Evolutionary conservation across 306 rosid species (phyloP), one percentile per base, ranked within the genome.

Genomic region (Cyclanthera cordifolia): DNA sequence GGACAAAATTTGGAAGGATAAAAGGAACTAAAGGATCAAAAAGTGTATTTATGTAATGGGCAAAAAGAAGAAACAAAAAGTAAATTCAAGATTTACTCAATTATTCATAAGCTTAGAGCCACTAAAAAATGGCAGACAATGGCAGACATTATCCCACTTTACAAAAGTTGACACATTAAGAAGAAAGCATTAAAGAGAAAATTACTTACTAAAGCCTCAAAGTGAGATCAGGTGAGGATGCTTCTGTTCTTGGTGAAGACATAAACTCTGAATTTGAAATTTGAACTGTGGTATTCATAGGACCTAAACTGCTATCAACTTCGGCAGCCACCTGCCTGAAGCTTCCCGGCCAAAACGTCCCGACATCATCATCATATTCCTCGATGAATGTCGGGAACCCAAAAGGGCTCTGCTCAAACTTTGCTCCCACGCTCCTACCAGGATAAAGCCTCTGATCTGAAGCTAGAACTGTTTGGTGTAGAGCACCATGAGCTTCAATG

Each of bases 271-370:
- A 28, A 39, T 57, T 74, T 43, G 69, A 41, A 20, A 7, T 45
- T 65, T 65, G 70, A 45, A 49, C 20, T 45, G 70, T 14, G 37
- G 49, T 2, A 13, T 45, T 23, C 70, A 65, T 13, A 41, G 85
- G 46, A 74, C 77, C 52, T 64, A 63, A 41, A 11, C 19, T 43
- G 51, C 53, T 75, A 24, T 84, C 69, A 34, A 43, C 73, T 66
- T 78, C 67, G 13, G 73, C 81, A 47, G 79, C 87, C 51, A 80
- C 82, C 81, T 78, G 95, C 52, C 96, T 77, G 75, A 86, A 91
- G 77, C 96, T 88, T 41, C 97, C 97, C 0, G 97, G 96, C 97
- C 97, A 91, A 76, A 86, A 83, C 37, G 78, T 9, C 51, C 87
- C 84, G 21, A 51, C 76, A 32, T 86, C 91, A 13, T 85, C 88